These are phyloP conservation scores for Cyathus striatus DNA, from an alignment of 768 basidiomycete species.

Conservation along the genomic window DNA sequence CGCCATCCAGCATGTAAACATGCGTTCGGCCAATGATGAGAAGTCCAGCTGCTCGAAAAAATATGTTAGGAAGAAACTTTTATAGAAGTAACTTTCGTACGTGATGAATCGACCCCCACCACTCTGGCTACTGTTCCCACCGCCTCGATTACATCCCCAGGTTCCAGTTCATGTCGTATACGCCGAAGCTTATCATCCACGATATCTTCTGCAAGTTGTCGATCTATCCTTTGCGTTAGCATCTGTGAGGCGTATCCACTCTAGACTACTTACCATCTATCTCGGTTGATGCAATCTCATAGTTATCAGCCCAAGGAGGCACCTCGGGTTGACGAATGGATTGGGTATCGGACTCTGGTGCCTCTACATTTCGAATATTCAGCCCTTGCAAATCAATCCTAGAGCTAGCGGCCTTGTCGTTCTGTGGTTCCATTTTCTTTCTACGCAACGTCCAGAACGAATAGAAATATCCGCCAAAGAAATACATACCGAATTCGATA, in stretches of 20 bases:
- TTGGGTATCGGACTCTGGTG: slow-evolving; percentile 45
- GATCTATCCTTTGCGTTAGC: too few relatives aligned
- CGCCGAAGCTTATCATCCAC: slow-evolving; percentile 86
- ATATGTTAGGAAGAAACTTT: background rate
- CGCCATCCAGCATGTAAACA: slow-evolving; percentile 86
- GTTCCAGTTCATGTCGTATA: slow-evolving; percentile 81
- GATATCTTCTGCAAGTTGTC: slow-evolving; percentile 69
- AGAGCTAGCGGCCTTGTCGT: slow-evolving; percentile 40
- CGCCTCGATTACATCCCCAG: slow-evolving; percentile 86
- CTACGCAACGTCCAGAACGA: slow-evolving; percentile 26
- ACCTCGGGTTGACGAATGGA: slow-evolving; percentile 52
- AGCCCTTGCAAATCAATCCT: slow-evolving; percentile 40
- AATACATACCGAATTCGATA: slow-evolving; percentile 68
- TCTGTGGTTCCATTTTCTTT: slow-evolving; percentile 70
- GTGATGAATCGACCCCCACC: slow-evolving; percentile 87
- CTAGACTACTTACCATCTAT: slow-evolving; percentile 50
- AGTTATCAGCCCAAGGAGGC: slow-evolving; percentile 71
- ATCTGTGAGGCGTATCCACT: too few relatives aligned
- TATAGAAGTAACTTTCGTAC: slow-evolving; percentile 40
- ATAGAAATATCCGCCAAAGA: background rate
- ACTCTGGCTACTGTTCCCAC: slow-evolving; percentile 84
- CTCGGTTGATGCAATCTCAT: slow-evolving; percentile 61
- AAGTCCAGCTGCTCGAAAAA: slow-evolving; percentile 59
- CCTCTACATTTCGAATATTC: slow-evolving; percentile 42
- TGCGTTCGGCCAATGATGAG: slow-evolving; percentile 83